Conservation (phyloP, 1,139 yeast species). For the Geotrichum phurueaensis region DNA sequence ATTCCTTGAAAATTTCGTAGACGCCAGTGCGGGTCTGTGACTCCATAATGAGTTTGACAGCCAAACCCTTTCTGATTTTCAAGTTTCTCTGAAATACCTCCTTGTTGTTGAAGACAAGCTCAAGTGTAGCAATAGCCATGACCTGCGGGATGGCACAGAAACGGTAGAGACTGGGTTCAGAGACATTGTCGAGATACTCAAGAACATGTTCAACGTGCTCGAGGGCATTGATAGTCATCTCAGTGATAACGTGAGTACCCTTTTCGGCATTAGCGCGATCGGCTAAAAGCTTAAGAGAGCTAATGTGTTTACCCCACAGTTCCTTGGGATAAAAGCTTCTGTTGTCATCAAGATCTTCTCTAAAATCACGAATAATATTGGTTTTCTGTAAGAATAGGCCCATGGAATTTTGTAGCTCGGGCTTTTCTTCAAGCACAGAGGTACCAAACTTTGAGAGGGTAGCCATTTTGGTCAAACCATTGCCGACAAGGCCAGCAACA, state of each 20-base stretch:
- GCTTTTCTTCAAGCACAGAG: slow-evolving; percentile 45
- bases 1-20: slow-evolving; percentile 64
- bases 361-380: slow-evolving; percentile 90
- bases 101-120: slow-evolving; percentile 77
- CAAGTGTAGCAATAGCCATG: slow-evolving; percentile 94
- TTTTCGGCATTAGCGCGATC: slow-evolving; percentile 50
- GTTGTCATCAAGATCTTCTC: slow-evolving; percentile 87
- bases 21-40: slow-evolving; percentile 74
- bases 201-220: slow-evolving; percentile 73
- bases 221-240: slow-evolving; percentile 74
- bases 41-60: slow-evolving; percentile 68
- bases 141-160: slow-evolving; percentile 98
- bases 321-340: slow-evolving; percentile 96
- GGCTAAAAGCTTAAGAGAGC: slow-evolving; percentile 40
- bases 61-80: slow-evolving; percentile 89
- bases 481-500: slow-evolving; percentile 97
- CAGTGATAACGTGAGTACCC: slow-evolving; percentile 66
- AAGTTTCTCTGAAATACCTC: slow-evolving; percentile 63
- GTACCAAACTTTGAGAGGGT: slow-evolving; percentile 40
- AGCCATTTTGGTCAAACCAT: slow-evolving; percentile 80
- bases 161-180: slow-evolving; percentile 77
- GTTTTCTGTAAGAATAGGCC: slow-evolving; percentile 93
- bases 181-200: slow-evolving; percentile 66
- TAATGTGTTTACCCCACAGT: slow-evolving; percentile 77
- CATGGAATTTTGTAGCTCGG: slow-evolving; percentile 72